A percentile compares a stretch with the other conserved stretches of the same genome.
Conservation (phyloP, 169 alveolate species). For the Babesia sp. region DNA sequence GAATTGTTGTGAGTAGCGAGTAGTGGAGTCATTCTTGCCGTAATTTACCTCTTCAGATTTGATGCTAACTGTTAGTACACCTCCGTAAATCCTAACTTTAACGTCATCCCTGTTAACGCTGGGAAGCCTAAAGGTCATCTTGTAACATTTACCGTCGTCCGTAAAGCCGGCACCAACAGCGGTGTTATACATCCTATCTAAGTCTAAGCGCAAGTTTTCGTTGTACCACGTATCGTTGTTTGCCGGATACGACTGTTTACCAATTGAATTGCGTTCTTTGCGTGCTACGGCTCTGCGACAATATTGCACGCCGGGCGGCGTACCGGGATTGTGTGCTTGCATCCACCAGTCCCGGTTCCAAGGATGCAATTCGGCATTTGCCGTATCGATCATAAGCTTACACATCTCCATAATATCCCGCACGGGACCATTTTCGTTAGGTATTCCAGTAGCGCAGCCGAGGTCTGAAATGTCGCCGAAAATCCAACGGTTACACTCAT, state of each 20-base stretch:
- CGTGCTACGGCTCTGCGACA: conserved; percentile 19
- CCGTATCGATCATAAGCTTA: background rate
- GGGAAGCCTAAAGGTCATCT: conserved; percentile 34
- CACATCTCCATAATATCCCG: background rate
- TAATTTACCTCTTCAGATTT: background rate
- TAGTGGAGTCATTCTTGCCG: background rate
- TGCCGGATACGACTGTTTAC: background rate
- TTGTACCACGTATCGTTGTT: background rate
- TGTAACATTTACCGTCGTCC: conserved; percentile 14
- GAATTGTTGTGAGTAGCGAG: conserved; percentile 5
- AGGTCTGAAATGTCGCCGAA: background rate
- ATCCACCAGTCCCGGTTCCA: background rate
- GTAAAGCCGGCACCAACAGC: background rate
- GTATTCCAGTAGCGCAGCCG: background rate
- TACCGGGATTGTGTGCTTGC: background rate
- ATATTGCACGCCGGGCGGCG: background rate
- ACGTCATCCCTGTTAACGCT: conserved; percentile 24
- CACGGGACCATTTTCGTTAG: background rate
- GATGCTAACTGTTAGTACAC: conserved; percentile 19
- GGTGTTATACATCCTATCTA: background rate
- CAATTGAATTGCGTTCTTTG: background rate
- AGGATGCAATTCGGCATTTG: background rate
- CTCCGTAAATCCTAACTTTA: conserved; percentile 5
- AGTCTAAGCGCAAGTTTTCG: background rate
- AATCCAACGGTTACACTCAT: background rate